Percentiles rank a stretch among this genome's conserved stretches.
These are phyloP conservation scores for Chaetothyriales sp. DNA, from an alignment of 2,329 filamentous ascomycete genomes.

Conservation along the genomic window DNA sequence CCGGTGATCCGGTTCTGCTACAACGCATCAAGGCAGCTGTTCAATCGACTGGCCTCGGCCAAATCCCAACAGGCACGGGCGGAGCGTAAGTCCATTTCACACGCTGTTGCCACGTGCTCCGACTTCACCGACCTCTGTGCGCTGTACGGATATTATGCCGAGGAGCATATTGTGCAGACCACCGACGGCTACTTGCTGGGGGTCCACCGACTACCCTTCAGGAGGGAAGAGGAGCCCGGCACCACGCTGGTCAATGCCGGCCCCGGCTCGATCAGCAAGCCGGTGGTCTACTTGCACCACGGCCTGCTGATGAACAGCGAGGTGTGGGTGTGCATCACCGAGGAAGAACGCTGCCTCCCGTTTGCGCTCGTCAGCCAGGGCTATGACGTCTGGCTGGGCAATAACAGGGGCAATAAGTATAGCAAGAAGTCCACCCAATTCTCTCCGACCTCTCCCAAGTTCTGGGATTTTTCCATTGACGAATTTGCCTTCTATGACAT, in stretches of 20 bases:
- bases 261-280: conserved; percentile 56
- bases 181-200: conserved; percentile 87
- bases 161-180: conserved; percentile 93
- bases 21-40: conserved; percentile 63
- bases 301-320: conserved; percentile 97
- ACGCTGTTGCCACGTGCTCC: conserved; percentile 67
- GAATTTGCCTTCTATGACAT: conserved; percentile 98
- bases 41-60: conserved; percentile 63
- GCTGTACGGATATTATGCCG: conserved; percentile 79
- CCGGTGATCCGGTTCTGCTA: conserved; percentile 75
- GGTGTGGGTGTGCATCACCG: conserved; percentile 89
- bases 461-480: conserved; percentile 98
- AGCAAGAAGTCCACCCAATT: conserved; percentile 79
- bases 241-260: conserved; percentile 63
- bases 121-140: conserved; percentile 93
- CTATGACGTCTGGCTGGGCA: conserved; percentile 95
- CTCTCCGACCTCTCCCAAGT: conserved; percentile 60
- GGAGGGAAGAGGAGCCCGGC: conserved; percentile 49
- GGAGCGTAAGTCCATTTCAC: conserved; percentile 56
- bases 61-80: conserved; percentile 54
- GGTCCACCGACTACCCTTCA: conserved; percentile 73
- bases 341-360: conserved; percentile 70
- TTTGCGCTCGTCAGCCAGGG: conserved; percentile 81
- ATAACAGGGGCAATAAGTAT: conserved; percentile 98
- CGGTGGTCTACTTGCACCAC: conserved; percentile 87